These are phyloP conservation scores for Aspergillus alliaceus DNA, from an alignment of 2,329 filamentous ascomycete species.

Conservation along the genomic window DNA sequence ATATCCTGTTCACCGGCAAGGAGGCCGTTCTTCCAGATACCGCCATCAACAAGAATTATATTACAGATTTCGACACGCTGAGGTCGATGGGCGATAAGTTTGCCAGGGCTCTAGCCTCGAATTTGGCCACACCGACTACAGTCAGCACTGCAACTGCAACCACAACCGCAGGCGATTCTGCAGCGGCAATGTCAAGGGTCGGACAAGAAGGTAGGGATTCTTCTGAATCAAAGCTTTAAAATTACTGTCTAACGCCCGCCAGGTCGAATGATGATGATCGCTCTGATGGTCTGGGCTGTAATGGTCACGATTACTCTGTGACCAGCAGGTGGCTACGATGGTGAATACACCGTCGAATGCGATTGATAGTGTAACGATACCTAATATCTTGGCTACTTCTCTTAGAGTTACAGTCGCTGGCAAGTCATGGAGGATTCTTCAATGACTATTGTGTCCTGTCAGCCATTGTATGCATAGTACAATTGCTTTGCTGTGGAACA, in stretches of 20 bases:
- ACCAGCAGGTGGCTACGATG: neutral
- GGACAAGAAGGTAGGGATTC: neutral
- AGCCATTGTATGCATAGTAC: too few relatives aligned
- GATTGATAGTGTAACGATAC: neutral
- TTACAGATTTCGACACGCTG: slow-evolving; percentile 27
- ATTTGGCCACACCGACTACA: slow-evolving; percentile 7
- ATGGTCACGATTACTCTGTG: neutral
- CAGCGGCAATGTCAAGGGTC: neutral
- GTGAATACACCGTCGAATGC: neutral
- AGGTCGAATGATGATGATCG: neutral
- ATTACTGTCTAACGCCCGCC: neutral
- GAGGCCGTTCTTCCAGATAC: slow-evolving; percentile 24
- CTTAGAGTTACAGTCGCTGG: neutral
- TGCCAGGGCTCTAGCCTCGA: slow-evolving; percentile 20
- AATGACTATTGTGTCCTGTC: too few relatives aligned
- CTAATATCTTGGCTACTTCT: neutral
- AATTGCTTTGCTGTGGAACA: too few relatives aligned
- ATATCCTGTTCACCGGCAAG: slow-evolving; percentile 32
- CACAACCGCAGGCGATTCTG: neutral
- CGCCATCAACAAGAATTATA: slow-evolving; percentile 25
- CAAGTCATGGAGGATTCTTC: neutral
- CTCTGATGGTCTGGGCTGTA: neutral
- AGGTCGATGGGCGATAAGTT: slow-evolving; percentile 29
- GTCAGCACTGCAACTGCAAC: neutral
- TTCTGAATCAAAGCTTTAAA: neutral